phyloP scores from a whole-genome alignment of 805 yeast genomes.

The Sungouiozyma intestinalis region DNA sequence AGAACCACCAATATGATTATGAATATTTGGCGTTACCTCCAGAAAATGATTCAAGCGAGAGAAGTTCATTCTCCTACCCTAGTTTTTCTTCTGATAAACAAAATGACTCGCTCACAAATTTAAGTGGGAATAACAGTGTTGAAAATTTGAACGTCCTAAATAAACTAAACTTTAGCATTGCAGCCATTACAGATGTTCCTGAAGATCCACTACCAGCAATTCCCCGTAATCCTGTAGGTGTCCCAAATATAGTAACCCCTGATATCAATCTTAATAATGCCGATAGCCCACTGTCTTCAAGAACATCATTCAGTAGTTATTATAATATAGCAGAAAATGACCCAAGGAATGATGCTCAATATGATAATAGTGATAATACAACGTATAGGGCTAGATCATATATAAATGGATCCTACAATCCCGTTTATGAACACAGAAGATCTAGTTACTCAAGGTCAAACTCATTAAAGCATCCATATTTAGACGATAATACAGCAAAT shows the following conservation, averaged over 20 bases:
- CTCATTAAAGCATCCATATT: neutral
- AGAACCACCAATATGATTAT: neutral
- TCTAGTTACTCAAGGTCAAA: neutral
- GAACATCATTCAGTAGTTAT: conserved; percentile 7
- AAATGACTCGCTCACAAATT: conserved; percentile 17
- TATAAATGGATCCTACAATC: neutral
- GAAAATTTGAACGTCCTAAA: conserved; percentile 8
- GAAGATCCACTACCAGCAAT: conserved; percentile 34
- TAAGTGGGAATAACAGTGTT: conserved; percentile 19
- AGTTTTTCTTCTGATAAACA: conserved; percentile 22
- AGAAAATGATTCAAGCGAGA: conserved; percentile 3
- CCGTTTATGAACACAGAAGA: neutral
- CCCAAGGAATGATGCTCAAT: neutral
- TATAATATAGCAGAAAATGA: neutral
- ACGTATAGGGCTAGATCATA: neutral
- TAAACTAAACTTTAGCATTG: conserved; percentile 30
- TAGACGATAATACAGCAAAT: neutral
- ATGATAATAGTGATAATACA: neutral
- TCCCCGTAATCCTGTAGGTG: conserved; percentile 1
- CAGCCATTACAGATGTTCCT: conserved; percentile 50
- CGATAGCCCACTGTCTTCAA: conserved; percentile 22
- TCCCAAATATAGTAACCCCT: neutral
- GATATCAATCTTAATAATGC: conserved; percentile 1
- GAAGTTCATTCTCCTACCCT: conserved; percentile 20
- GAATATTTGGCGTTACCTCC: neutral